A percentile compares a stretch with the other conserved stretches of the same genome.
Conservation (phyloP, 805 yeast genomes). For the Lipomyces mesembrius region DNA sequence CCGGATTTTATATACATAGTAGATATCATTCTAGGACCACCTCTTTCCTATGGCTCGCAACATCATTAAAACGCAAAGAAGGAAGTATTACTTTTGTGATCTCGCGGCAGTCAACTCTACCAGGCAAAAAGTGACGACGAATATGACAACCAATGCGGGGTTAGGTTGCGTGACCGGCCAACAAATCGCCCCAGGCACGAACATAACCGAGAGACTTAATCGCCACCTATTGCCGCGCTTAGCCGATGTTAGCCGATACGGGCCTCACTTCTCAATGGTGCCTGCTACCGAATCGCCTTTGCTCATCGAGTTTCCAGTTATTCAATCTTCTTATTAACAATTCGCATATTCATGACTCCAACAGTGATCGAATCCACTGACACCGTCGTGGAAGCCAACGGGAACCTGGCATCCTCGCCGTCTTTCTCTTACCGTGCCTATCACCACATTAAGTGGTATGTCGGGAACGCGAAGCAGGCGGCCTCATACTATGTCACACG, state of each 20-base stretch:
- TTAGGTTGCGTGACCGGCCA: neutral
- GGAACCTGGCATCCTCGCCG: neutral
- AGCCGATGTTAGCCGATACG: neutral
- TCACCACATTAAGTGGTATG: conserved; percentile 68
- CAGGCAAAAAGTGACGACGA: too few species aligned
- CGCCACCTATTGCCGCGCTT: neutral
- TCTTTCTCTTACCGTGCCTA: conserved; percentile 3
- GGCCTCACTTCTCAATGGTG: neutral
- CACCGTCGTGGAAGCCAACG: neutral
- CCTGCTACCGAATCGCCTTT: neutral
- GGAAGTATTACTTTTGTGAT: too few species aligned
- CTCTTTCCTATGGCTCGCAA: too few species aligned
- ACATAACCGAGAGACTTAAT: too few species aligned
- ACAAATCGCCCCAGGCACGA: too few species aligned
- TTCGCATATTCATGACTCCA: neutral
- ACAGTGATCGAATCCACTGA: neutral
- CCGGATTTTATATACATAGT: too few species aligned
- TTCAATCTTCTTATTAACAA: neutral
- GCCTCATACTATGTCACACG: conserved; percentile 47
- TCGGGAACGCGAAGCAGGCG: conserved; percentile 70
- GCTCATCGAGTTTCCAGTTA: neutral
- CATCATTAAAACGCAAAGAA: too few species aligned
- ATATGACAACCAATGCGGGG: neutral
- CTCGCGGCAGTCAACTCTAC: too few species aligned
- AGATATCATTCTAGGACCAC: too few species aligned